phyloP scores from a whole-genome alignment of 1,284 basidiomycete species.

The Microbotryomycetes sp. region DNA sequence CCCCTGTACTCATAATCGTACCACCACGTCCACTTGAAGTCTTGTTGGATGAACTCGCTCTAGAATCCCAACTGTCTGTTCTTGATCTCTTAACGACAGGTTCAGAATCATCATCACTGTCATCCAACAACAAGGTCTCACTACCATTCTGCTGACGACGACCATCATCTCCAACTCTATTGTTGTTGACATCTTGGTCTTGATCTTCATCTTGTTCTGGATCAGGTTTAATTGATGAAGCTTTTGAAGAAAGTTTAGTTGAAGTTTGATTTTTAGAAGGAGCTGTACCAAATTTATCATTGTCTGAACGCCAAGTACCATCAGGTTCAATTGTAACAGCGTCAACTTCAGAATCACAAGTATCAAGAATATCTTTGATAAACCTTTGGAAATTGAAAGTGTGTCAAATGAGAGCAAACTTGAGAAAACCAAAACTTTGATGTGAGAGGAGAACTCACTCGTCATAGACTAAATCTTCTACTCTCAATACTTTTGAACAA shows the following conservation, averaged over 20 bases:
- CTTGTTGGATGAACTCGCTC: conserved; percentile 1
- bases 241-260: conserved; percentile 34
- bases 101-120: conserved; percentile 66
- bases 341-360: conserved; percentile 71
- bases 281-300: conserved; percentile 72
- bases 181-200: conserved; percentile 2
- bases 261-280: conserved; percentile 42
- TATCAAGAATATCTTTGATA: conserved; percentile 71
- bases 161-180: conserved; percentile 34
- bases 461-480: conserved; percentile 81
- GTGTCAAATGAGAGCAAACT: conserved; percentile 6
- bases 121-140: conserved; percentile 68
- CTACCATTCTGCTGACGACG: conserved; percentile 50
- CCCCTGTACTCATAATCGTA: not conserved
- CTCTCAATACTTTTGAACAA: conserved; percentile 71
- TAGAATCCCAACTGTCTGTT: conserved; percentile 51
- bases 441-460: conserved; percentile 55
- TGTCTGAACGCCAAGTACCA: conserved; percentile 89
- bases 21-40: conserved; percentile 4
- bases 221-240: conserved; percentile 13
- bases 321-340: conserved; percentile 89
- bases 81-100: conserved; percentile 64
- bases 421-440: conserved; percentile 21
- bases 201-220: conserved; percentile 34
- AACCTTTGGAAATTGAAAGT: conserved; percentile 52